phyloP scores from a whole-genome alignment of 1,284 basidiomycete genomes.

The Sanghuangporus weigelae region DNA sequence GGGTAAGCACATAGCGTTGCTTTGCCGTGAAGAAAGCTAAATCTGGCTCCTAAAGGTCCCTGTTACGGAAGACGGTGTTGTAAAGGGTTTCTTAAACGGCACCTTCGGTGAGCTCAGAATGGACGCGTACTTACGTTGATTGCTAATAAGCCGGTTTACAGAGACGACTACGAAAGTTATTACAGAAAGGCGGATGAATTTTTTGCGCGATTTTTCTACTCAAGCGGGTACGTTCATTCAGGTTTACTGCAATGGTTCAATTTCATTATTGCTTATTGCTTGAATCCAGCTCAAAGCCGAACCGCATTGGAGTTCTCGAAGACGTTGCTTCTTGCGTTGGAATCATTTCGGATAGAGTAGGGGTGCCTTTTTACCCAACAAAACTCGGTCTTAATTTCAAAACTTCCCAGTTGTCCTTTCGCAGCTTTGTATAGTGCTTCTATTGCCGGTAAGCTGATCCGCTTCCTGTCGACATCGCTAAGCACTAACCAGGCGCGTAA shows the following conservation, averaged over 20 bases:
- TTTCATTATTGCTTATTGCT: background rate
- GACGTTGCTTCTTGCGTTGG: conserved; percentile 1
- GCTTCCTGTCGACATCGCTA: too few species aligned
- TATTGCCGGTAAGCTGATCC: conserved; percentile 1
- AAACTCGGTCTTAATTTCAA: background rate
- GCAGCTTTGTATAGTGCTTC: conserved; percentile 10
- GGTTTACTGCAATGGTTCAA: background rate
- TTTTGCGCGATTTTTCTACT: conserved; percentile 11
- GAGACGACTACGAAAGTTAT: conserved; percentile 15
- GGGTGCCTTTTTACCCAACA: background rate
- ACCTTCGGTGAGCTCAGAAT: conserved; percentile 9
- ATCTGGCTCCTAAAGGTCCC: conserved; percentile 1
- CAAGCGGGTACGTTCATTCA: conserved; percentile 4
- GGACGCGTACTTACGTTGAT: background rate
- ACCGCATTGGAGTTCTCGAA: conserved; percentile 10
- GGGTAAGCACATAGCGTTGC: conserved; percentile 13
- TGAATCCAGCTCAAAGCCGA: conserved; percentile 2
- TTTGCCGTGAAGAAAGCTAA: background rate
- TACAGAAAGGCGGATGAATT: conserved; percentile 13
- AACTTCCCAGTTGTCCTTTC: conserved; percentile 9
- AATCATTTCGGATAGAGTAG: conserved; percentile 6
- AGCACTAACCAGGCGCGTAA: background rate
- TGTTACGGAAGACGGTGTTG: conserved; percentile 8
- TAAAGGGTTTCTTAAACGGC: conserved; percentile 12
- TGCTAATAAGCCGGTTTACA: background rate